Evolutionary conservation across 192 early-diverging fungal species (phyloP).

Genomic region (Coemansia sp.): DNA sequence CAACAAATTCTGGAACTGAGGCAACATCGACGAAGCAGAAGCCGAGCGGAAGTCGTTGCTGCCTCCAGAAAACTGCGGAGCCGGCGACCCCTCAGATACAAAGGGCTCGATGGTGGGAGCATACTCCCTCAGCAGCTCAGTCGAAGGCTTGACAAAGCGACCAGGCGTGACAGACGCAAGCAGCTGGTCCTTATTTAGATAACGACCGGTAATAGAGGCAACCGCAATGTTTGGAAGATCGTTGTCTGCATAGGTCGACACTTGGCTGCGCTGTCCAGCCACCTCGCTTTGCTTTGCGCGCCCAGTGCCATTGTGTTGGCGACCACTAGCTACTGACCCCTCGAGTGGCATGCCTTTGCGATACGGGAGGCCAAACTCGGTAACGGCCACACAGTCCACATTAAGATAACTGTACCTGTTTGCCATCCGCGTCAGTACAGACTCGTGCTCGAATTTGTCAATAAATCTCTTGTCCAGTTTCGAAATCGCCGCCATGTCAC

Average conservation of each 20-base stretch:
- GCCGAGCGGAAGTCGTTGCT: conserved; percentile 6
- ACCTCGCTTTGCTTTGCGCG: neutral
- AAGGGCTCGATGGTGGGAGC: conserved; percentile 32
- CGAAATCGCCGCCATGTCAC: conserved; percentile 71
- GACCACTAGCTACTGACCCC: neutral
- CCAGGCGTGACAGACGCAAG: conserved; percentile 29
- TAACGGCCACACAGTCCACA: conserved; percentile 66
- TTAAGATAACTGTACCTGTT: conserved; percentile 76
- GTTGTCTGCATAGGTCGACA: neutral
- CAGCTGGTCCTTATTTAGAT: conserved; percentile 34
- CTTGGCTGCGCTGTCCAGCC: neutral
- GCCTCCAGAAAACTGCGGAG: neutral
- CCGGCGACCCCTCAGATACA: conserved; percentile 5
- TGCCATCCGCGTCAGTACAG: conserved; percentile 60
- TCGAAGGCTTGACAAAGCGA: conserved; percentile 22
- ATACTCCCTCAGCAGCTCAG: conserved; percentile 27
- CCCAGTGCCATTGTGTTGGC: neutral
- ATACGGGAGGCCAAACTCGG: conserved; percentile 69
- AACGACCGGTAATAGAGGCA: conserved; percentile 37
- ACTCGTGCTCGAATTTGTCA: conserved; percentile 72
- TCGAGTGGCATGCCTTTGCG: conserved; percentile 20
- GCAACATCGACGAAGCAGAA: neutral
- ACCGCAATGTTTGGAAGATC: conserved; percentile 24
- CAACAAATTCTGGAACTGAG: conserved; percentile 18
- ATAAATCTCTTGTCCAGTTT: conserved; percentile 76